Percentiles rank a stretch among this genome's conserved stretches.
Conservation (phyloP, 257 asterid genomes). For the Echium plantagineum region DNA sequence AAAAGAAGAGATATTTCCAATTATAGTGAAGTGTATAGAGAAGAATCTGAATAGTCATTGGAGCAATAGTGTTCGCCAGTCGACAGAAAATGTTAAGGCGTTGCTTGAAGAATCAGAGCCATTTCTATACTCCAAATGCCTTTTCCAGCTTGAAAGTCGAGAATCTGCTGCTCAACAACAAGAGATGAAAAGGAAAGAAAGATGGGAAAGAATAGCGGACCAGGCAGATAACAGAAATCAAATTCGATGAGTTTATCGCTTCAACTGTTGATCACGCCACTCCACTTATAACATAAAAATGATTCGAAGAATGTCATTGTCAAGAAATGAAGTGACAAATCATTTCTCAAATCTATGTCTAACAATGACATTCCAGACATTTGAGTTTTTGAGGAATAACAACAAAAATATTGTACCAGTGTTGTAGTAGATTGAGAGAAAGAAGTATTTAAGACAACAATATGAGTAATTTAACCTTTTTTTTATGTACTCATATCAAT, state of each 20-base stretch:
- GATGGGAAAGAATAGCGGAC: slow-evolving; percentile 51
- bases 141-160: slow-evolving; percentile 27
- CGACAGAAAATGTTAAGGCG: slow-evolving; percentile 56
- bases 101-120: slow-evolving; percentile 70
- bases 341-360: not conserved
- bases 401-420: not conserved
- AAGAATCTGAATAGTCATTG: slow-evolving; percentile 55
- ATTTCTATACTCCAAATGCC: slow-evolving; percentile 41
- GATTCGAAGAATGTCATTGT: too few species aligned
- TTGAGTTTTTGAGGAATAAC: not conserved
- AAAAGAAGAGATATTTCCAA: slow-evolving; percentile 42
- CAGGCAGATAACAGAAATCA: slow-evolving; percentile 19
- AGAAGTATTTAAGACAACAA: too few species aligned
- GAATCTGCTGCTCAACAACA: slow-evolving; percentile 20
- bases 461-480: too few species aligned
- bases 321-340: too few species aligned
- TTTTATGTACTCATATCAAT: too few species aligned
- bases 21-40: slow-evolving; percentile 61
- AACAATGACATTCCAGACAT: slow-evolving; percentile 9
- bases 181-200: slow-evolving; percentile 35
- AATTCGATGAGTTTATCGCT: too few species aligned
- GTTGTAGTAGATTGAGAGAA: too few species aligned
- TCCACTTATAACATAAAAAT: too few species aligned
- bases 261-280: too few species aligned
- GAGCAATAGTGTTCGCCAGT: slow-evolving; percentile 53